Evolutionary conservation across 1,139 yeast genomes (phyloP).

Genomic region (Nadsonia commutata): DNA sequence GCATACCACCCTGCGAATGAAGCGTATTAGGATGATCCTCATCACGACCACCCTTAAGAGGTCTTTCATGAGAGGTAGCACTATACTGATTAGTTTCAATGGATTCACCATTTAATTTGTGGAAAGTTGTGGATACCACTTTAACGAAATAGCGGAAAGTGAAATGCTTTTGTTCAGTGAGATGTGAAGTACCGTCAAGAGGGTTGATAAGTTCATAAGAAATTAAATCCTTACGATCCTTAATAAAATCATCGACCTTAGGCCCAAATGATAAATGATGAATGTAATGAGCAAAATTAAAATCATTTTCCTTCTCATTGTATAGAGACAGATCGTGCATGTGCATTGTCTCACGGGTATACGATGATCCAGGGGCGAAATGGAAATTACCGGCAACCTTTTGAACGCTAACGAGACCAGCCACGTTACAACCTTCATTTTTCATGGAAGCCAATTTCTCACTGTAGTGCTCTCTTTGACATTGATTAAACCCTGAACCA

Average conservation of each 20-base stretch:
- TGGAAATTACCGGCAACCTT: slow-evolving; percentile 84
- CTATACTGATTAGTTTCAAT: slow-evolving; percentile 87
- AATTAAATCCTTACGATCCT: not conserved
- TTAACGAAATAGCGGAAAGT: slow-evolving; percentile 67
- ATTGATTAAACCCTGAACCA: slow-evolving; percentile 74
- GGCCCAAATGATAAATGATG: slow-evolving; percentile 78
- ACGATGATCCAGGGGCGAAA: slow-evolving; percentile 84
- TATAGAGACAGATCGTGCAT: slow-evolving; percentile 74
- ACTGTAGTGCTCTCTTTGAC: slow-evolving; percentile 82
- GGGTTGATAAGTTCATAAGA: slow-evolving; percentile 34
- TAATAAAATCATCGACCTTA: slow-evolving; percentile 24
- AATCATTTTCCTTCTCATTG: slow-evolving; percentile 37
- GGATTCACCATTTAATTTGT: slow-evolving; percentile 36
- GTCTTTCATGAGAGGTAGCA: slow-evolving; percentile 81
- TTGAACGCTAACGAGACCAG: slow-evolving; percentile 66
- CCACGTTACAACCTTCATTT: slow-evolving; percentile 75
- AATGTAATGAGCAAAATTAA: slow-evolving; percentile 51
- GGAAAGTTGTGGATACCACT: slow-evolving; percentile 83
- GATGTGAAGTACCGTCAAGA: slow-evolving; percentile 40
- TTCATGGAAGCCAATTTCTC: slow-evolving; percentile 40
- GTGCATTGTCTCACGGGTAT: slow-evolving; percentile 37
- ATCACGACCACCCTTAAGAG: slow-evolving; percentile 74
- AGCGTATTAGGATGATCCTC: slow-evolving; percentile 79
- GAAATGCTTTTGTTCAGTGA: slow-evolving; percentile 40
- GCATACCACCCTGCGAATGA: slow-evolving; percentile 78